Base-by-base conservation (phyloP, 768 basidiomycete species). In the Fibroporia radiculosa region DNA sequence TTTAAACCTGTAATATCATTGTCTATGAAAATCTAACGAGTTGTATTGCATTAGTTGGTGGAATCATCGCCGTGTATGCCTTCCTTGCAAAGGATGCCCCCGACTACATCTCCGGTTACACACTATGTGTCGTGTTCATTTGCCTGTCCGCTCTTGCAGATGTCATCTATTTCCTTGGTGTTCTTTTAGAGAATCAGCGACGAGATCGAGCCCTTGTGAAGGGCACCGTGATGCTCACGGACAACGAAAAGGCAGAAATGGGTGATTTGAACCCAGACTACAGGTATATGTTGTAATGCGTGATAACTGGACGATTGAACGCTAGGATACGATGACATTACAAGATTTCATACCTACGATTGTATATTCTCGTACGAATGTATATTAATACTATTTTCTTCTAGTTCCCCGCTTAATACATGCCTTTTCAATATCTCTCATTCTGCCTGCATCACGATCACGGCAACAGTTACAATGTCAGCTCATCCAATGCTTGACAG, bases 61-160 rank as follows among this genome's bases (percentile, higher is more conserved):
- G 57, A 19, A 57, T 61, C 53, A 55, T 61, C 47, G 53, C 59
- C 28, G 47, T 50, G 29, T 61, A 56, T 44, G 29, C 56, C 22
- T 61, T 61, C 59, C 57, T 58, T 45, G 42, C 56, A 8, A 51
- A 55, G 34, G 57, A 61, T 43, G 59, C 59, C 31, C 54, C 57
- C 12, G 47, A 53, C 19, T 61, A 57, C 48, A 55, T 49, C 35
- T 28, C 48, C 6, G 59, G 59, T 25, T 61, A 61, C 51, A 48
- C 49, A 45, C 46, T 61, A 42, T 54, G 52, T 49, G 47, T 61
- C 48, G 54, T 45, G 24, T 61, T 61, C 51, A 44, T 55, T 41
- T 54, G 50, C 38, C 40, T 61, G 18, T 56, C 57, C 32, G 42
- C 50, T 18, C 4, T 54, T 33, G 48, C 57, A 28, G 47, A 44